Evolutionary conservation across 2,329 filamentous ascomycete genomes (phyloP).

Genomic region (Hirsutella rhossiliensis): DNA sequence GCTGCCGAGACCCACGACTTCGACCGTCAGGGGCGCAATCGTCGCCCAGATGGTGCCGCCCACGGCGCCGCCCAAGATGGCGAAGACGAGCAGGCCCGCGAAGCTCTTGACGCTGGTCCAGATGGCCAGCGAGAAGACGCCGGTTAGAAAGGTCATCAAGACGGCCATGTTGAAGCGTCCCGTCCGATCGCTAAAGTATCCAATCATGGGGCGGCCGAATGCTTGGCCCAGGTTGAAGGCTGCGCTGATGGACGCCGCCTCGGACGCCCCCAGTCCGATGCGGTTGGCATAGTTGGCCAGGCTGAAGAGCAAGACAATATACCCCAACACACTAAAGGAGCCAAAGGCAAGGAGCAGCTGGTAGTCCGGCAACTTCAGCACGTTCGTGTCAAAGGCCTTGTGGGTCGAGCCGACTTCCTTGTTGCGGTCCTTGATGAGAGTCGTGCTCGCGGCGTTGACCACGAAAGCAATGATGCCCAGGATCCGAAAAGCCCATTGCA

Average conservation of each 20-base stretch:
- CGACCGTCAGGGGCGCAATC: background rate
- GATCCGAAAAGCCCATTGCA: background rate
- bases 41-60: background rate
- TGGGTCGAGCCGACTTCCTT: background rate
- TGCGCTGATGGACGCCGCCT: background rate
- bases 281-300: background rate
- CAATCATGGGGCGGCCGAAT: background rate
- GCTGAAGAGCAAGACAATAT: background rate
- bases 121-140: background rate
- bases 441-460: background rate
- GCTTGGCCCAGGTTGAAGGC: background rate
- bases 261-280: background rate
- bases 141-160: background rate
- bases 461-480: background rate
- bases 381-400: background rate
- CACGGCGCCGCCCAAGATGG: background rate
- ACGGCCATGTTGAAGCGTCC: background rate
- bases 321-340: background rate
- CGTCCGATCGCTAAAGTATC: background rate
- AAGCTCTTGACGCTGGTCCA: background rate
- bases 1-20: background rate
- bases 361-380: background rate
- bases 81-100: background rate
- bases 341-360: background rate
- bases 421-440: background rate